Conservation (phyloP, 2,329 filamentous ascomycete genomes). For the Penicillium verrucosum region DNA sequence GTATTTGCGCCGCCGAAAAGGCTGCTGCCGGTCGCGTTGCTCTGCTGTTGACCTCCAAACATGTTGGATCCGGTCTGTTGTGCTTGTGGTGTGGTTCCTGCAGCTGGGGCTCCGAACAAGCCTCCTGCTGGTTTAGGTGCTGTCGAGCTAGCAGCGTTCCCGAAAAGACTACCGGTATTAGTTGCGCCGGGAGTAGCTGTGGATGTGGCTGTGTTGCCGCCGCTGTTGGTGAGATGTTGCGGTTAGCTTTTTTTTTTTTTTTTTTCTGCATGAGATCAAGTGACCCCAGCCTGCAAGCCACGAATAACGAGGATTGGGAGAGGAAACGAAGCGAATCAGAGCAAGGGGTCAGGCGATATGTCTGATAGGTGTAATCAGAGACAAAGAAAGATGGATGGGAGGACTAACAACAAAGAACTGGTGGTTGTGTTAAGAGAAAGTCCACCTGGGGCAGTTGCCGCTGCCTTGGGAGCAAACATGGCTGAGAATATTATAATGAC, state of each 20-base stretch:
- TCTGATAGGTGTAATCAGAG: slow-evolving; percentile 5
- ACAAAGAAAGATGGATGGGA: slow-evolving; percentile 1
- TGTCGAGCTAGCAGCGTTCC: slow-evolving; percentile 23
- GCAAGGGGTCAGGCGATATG: slow-evolving; percentile 1
- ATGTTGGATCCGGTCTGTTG: slow-evolving; percentile 31
- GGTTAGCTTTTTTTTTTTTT: slow-evolving; percentile 15
- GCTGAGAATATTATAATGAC: slow-evolving; percentile 10
- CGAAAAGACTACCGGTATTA: slow-evolving; percentile 31
- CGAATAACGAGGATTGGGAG: background rate
- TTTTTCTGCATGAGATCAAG: background rate
- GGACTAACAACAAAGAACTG: slow-evolving; percentile 49
- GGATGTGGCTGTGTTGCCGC: slow-evolving; percentile 26
- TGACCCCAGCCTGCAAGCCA: background rate
- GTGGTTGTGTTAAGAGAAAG: slow-evolving; percentile 55
- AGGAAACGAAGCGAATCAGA: slow-evolving; percentile 1
- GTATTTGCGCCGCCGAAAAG: slow-evolving; percentile 30
- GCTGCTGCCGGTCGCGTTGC: slow-evolving; percentile 23
- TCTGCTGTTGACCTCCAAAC: slow-evolving; percentile 35
- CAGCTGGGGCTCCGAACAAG: slow-evolving; percentile 30
- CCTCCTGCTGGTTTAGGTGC: slow-evolving; percentile 34
- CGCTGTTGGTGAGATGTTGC: slow-evolving; percentile 14
- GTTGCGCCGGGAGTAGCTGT: slow-evolving; percentile 28
- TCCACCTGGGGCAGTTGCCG: slow-evolving; percentile 32
- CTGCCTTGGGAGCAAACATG: slow-evolving; percentile 40
- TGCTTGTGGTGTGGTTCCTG: slow-evolving; percentile 29